phyloP scores from a whole-genome alignment of 345 rosid species.

The Melaleuca alternifolia region DNA sequence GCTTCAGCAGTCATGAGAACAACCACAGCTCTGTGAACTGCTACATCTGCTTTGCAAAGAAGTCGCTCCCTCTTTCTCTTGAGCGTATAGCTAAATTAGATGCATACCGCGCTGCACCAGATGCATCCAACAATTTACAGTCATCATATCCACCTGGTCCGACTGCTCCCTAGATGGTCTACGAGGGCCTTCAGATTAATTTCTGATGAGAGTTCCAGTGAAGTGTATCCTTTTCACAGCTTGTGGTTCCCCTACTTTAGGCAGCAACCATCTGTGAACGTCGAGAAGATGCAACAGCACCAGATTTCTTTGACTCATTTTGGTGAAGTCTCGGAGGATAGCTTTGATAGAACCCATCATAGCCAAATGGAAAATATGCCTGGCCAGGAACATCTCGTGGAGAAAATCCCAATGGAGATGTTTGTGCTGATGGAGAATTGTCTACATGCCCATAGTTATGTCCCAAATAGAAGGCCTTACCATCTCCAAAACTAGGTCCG shows the following conservation, averaged over 20 bases:
- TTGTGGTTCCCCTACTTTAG: slow-evolving; percentile 24
- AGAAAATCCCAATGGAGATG: slow-evolving; percentile 37
- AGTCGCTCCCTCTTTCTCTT: slow-evolving; percentile 77
- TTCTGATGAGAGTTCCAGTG: slow-evolving; percentile 8
- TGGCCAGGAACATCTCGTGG: slow-evolving; percentile 28
- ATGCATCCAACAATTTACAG: slow-evolving; percentile 55
- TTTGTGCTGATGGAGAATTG: slow-evolving; percentile 40
- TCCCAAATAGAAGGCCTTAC: slow-evolving; percentile 31
- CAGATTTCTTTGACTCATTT: slow-evolving; percentile 23
- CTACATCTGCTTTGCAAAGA: slow-evolving; percentile 72
- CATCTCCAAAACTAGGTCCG: slow-evolving; percentile 68
- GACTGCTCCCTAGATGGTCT: slow-evolving; percentile 27
- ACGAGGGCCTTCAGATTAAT: slow-evolving; percentile 16
- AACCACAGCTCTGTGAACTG: slow-evolving; percentile 83
- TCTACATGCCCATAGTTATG: slow-evolving; percentile 47
- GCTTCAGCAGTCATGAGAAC: slow-evolving; percentile 90
- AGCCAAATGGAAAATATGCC: slow-evolving; percentile 35
- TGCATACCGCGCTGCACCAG: slow-evolving; percentile 72
- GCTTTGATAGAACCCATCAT: slow-evolving; percentile 16
- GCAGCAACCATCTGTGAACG: neutral
- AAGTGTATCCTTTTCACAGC: slow-evolving; percentile 33
- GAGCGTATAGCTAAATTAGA: slow-evolving; percentile 45
- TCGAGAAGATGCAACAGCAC: neutral
- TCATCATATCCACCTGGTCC: slow-evolving; percentile 51
- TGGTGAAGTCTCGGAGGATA: slow-evolving; percentile 36